Evolutionary conservation across 257 asterid genomes (phyloP), one percentile per base, ranked within the genome.

Genomic region (Ehretia macrophylla): DNA sequence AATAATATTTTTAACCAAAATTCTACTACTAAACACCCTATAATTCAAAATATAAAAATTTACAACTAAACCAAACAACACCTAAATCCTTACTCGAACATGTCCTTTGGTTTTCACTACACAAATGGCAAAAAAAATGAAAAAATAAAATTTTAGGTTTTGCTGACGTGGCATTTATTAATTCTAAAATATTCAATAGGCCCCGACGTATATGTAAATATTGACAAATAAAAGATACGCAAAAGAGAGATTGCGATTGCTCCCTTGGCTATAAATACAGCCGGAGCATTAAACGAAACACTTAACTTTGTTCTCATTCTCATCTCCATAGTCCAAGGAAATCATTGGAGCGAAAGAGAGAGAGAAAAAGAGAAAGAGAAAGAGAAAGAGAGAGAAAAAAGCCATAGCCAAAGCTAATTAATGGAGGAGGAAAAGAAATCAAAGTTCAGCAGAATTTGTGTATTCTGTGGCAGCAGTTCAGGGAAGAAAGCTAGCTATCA

Each of bases 401-500:
- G 1, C 13, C 1, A 42, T 3, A 42, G 47, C 47, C 1, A 42
- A 42, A 42, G 16, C 47, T 27, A 27, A 27, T 42, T n/a, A n/a
- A 87, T 87, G 96, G 96, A 65, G 64, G 77, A 39, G 12, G 85
- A 68, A 44, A 61, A 44, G 23, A 68, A 51, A 53, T 90, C 98
- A 57, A 83, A 81, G 62, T 90, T 90, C 73, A 77, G 65, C 17
- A 80, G 89, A 60, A 85, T 90, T 0, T 90, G 98, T 76, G 97
- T 90, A 8, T 90, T 81, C 68, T 90, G 97, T 27, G 96, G 96
- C 12, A 87, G 96, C 78, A 73, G 90, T 72, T 69, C 98, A 8
- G 98, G 98, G 56, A 90, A 83, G 63, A 90, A 90, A 72, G 50
- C 75, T 0, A 83, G 85, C 71, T 90, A 90, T 60, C 98, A 85